Percentiles rank a stretch among this genome's conserved stretches.
Conservation (phyloP, 805 yeast species). For the Schwanniomyces sp. region DNA sequence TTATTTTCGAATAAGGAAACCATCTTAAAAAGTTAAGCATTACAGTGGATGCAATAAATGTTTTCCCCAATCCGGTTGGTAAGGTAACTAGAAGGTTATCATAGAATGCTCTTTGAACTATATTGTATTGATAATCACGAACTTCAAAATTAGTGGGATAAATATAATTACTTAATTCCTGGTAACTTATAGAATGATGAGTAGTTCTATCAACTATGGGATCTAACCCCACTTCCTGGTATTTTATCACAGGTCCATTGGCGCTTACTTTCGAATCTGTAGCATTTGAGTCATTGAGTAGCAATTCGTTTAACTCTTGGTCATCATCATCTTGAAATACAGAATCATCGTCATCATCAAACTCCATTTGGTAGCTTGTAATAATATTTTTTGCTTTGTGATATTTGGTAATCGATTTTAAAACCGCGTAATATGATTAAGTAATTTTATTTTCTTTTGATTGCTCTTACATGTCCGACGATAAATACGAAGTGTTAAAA, state of each 20-base stretch:
- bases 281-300: neutral
- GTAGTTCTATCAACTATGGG: conserved; percentile 13
- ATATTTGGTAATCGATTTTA: neutral
- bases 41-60: conserved; percentile 91
- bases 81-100: conserved; percentile 82
- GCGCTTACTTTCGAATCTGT: conserved; percentile 10
- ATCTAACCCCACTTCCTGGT: conserved; percentile 2
- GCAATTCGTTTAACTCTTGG: conserved; percentile 5
- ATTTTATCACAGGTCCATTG: conserved; percentile 4
- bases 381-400: neutral
- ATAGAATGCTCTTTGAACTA: conserved; percentile 69
- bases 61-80: conserved; percentile 97
- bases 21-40: conserved; percentile 88
- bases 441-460: neutral
- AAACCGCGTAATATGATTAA: neutral
- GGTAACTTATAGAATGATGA: conserved; percentile 24
- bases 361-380: neutral
- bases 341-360: conserved; percentile 10
- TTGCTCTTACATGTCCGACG: neutral
- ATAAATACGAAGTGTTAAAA: neutral
- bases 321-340: conserved; percentile 15
- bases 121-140: conserved; percentile 86
- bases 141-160: conserved; percentile 85
- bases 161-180: conserved; percentile 43
- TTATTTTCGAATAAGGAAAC: conserved; percentile 76